phyloP scores from a whole-genome alignment of 345 rosid genomes.

The Rhodamnia argentea region DNA sequence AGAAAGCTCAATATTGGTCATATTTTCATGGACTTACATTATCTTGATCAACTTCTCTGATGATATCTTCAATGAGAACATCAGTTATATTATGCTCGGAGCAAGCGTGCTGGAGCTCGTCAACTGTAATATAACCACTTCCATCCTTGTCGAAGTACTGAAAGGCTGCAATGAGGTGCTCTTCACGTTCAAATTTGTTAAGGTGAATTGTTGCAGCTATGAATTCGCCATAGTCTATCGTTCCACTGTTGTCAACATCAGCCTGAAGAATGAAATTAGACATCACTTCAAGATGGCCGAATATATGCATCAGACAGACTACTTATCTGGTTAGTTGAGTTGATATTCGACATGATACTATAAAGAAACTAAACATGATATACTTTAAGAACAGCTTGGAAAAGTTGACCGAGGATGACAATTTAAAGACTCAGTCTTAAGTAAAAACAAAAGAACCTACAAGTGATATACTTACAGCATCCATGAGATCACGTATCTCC shows the following conservation, averaged over 20 bases:
- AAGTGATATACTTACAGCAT: slow-evolving; percentile 53
- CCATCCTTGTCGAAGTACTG: slow-evolving; percentile 92
- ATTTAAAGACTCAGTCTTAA: background rate
- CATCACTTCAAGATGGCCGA: background rate
- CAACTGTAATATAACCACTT: slow-evolving; percentile 91
- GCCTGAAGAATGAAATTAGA: slow-evolving; percentile 41
- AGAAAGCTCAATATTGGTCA: background rate
- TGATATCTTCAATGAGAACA: slow-evolving; percentile 79
- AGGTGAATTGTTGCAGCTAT: slow-evolving; percentile 95
- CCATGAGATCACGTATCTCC: slow-evolving; percentile 96
- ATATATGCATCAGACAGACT: background rate
- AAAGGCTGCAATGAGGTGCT: slow-evolving; percentile 95
- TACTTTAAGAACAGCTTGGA: background rate
- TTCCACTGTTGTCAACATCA: slow-evolving; percentile 95
- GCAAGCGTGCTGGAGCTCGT: slow-evolving; percentile 95
- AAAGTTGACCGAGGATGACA: background rate
- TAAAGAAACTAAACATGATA: background rate
- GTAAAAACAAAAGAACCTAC: background rate
- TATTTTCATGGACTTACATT: slow-evolving; percentile 43
- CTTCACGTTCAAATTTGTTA: slow-evolving; percentile 92
- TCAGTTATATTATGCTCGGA: slow-evolving; percentile 84
- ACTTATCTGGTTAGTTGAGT: background rate
- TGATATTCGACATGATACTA: background rate
- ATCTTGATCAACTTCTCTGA: slow-evolving; percentile 92
- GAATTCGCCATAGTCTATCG: slow-evolving; percentile 93